Evolutionary conservation across 352 stramenopile species (phyloP), one percentile per base, ranked within the genome.

Genomic region (Pythium monospermum): DNA sequence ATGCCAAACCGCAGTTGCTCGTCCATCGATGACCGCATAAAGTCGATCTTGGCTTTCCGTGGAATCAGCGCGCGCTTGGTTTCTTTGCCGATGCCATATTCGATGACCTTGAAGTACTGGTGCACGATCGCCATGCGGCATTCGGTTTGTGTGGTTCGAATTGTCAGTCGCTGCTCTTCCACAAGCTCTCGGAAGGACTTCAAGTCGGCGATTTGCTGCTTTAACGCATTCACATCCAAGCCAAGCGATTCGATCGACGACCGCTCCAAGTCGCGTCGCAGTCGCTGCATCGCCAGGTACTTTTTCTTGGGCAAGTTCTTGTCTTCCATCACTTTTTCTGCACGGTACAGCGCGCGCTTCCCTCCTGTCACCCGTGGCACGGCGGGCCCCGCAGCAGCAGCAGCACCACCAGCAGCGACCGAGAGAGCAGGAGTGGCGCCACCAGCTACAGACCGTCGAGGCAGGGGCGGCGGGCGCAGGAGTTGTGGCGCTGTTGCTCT

Each of bases 131-230:
- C 28, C 28, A 40, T 11, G 26, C 43, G 43, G 28, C 27, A 38
- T 18, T 27, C 43, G 10, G 43, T 39, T 30, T 50, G 43, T 6
- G 43, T 39, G 16, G 43, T 13, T 3, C 28, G 43, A 22, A 49
- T 49, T 12, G 61, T 39, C 18, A 65, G 42, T 2, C 49, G 45
- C 40, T 65, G 48, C 15, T 53, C 39, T 6, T 52, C 41, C 28
- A 69, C 40, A 37, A 69, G 63, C 11, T 53, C 33, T 15, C 56
- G 55, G 39, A 65, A 49, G 1, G 56, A 51, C 19, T 46, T 27
- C 44, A 69, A 43, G 38, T 64, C 52, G 33, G 36, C 61, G 61
- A 69, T 69, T 50, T 65, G 55, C 28, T 69, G 61, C 23, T 57
- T 57, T 28, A 69, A 36, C 4, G 47, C 63, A 50, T 69, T 65